Percentiles rank a stretch among this genome's conserved stretches.
phyloP scores from a whole-genome alignment of 2,329 filamentous ascomycete species.

The Diaporthe sp. region DNA sequence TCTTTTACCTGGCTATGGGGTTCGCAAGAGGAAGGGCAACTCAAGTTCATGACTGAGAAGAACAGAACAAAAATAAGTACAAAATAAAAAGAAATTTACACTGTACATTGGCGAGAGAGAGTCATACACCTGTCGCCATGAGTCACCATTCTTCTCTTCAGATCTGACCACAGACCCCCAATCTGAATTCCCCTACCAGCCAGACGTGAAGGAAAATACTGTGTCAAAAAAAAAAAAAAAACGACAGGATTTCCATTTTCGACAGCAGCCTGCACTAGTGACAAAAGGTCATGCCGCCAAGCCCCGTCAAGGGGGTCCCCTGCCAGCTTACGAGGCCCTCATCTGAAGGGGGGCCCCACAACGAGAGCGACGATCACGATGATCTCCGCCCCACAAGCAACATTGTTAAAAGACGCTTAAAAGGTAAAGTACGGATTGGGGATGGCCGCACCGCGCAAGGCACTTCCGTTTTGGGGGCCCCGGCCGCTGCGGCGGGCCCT shows the following conservation, averaged over 20 bases:
- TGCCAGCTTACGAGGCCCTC: constrained; percentile 31
- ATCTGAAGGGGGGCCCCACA: constrained; percentile 24
- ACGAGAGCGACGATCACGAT: constrained; percentile 21
- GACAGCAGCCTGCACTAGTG: neutral
- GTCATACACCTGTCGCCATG: neutral
- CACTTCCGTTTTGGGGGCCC: constrained; percentile 16
- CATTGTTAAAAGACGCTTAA: constrained; percentile 31
- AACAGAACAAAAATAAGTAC: neutral
- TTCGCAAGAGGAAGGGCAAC: neutral
- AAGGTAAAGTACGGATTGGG: constrained; percentile 26
- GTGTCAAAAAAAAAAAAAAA: neutral
- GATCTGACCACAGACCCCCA: neutral
- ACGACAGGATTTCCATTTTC: neutral
- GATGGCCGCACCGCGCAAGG: neutral
- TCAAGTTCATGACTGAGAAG: neutral
- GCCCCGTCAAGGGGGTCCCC: neutral
- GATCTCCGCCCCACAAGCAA: constrained; percentile 12
- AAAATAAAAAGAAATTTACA: neutral
- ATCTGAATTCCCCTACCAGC: neutral
- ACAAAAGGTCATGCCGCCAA: neutral
- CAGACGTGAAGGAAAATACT: neutral
- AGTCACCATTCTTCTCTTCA: neutral
- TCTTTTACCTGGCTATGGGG: neutral
- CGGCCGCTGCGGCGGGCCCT: neutral
- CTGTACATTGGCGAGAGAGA: neutral